Percentiles rank a stretch among this genome's conserved stretches.
Evolutionary conservation across 108 stramenopile species (phyloP).

Genomic region (Cyclotella sp.): DNA sequence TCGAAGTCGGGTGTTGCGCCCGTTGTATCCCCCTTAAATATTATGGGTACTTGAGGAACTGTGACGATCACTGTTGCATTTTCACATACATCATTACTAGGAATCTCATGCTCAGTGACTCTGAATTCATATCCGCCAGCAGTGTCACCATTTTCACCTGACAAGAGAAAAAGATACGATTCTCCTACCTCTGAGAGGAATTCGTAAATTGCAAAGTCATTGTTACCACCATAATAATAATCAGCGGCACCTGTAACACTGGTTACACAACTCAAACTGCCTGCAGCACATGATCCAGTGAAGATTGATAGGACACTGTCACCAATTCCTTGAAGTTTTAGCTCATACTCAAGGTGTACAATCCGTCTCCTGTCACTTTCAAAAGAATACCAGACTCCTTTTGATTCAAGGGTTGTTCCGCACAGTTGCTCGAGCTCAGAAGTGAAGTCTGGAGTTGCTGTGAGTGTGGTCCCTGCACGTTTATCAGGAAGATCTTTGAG

Average conservation of each 20-base stretch:
- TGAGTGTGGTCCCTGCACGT: not conserved
- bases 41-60: not conserved
- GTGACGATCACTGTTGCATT: not conserved
- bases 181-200: conserved; percentile 7
- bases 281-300: conserved; percentile 13
- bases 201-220: conserved; percentile 13
- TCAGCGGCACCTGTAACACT: conserved; percentile 1
- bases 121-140: conserved; percentile 17
- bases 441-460: conserved; percentile 6
- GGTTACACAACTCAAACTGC: not conserved
- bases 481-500: not conserved
- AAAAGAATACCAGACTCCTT: conserved; percentile 4
- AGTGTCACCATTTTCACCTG: conserved; percentile 6
- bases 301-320: conserved; percentile 18
- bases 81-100: conserved; percentile 17
- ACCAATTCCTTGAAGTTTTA: not conserved
- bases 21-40: not conserved
- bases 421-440: conserved; percentile 1
- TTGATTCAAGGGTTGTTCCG: not conserved
- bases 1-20: conserved; percentile 26
- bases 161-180: conserved; percentile 7
- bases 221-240: not conserved
- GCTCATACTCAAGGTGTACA: conserved; percentile 26
- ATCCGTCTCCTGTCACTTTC: not conserved
- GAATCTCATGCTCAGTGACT: conserved; percentile 12